phyloP scores from a whole-genome alignment of 164 flowering plant genomes.

The Sedum album region DNA sequence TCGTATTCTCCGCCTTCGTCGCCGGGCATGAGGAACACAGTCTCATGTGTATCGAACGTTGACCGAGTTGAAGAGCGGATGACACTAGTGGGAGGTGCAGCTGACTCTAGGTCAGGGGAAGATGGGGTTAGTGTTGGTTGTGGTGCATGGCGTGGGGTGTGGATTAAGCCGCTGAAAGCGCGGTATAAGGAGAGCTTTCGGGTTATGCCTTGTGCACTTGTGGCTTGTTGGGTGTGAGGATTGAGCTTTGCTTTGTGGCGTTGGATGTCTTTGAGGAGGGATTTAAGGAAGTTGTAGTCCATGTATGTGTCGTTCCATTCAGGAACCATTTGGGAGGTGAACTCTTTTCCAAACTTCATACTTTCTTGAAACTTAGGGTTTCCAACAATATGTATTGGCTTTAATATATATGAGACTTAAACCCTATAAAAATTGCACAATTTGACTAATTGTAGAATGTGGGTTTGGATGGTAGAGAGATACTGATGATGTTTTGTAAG shows the following conservation, averaged over 20 bases:
- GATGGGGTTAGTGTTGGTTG: neutral
- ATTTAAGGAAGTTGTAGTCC: slow-evolving; percentile 38
- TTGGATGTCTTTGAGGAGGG: slow-evolving; percentile 26
- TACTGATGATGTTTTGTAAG: neutral
- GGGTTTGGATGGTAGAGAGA: neutral
- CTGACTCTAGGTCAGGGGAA: slow-evolving; percentile 16
- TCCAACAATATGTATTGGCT: no score
- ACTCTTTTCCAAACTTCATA: slow-evolving; percentile 77
- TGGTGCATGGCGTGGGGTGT: neutral
- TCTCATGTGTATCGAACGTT: slow-evolving; percentile 13
- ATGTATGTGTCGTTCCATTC: slow-evolving; percentile 75
- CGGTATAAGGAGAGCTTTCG: slow-evolving; percentile 26
- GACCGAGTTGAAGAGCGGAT: slow-evolving; percentile 11
- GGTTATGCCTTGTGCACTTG: slow-evolving; percentile 5
- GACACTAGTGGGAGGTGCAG: slow-evolving; percentile 12
- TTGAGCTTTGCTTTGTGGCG: slow-evolving; percentile 12
- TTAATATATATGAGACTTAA: no score
- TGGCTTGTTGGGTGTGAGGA: slow-evolving; percentile 9
- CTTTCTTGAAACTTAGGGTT: neutral
- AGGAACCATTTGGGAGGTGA: slow-evolving; percentile 55
- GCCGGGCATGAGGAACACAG: slow-evolving; percentile 19
- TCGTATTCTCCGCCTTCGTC: slow-evolving; percentile 32
- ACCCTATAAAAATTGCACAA: no score
- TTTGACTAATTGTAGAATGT: neutral
- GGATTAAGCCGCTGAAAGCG: slow-evolving; percentile 41